phyloP scores from a whole-genome alignment of 2,329 filamentous ascomycete species.

The Calonectria ilicicola region DNA sequence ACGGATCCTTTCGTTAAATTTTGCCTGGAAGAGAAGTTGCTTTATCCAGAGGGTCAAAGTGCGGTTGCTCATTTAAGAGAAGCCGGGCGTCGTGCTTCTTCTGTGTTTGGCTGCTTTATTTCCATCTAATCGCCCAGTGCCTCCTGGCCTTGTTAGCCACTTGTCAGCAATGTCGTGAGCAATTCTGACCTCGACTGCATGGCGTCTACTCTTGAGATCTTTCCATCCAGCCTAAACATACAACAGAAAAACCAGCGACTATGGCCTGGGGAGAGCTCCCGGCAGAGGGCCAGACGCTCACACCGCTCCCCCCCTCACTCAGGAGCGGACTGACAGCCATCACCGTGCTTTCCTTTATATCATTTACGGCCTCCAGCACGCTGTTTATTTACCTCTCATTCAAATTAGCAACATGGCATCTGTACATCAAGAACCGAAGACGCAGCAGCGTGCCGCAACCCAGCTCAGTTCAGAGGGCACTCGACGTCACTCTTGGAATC shows the following conservation, averaged over 20 bases:
- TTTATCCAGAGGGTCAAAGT: not conserved
- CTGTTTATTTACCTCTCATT: slow-evolving; percentile 48
- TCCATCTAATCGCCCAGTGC: not conserved
- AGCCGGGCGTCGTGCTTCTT: not conserved
- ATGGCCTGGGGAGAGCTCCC: slow-evolving; percentile 42
- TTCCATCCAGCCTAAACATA: not conserved
- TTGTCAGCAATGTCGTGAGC: not conserved
- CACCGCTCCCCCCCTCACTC: slow-evolving; percentile 34
- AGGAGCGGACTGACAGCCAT: slow-evolving; percentile 46
- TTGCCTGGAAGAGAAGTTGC: slow-evolving; percentile 4
- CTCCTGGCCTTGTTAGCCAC: not conserved
- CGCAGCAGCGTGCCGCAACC: slow-evolving; percentile 19
- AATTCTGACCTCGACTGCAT: not conserved
- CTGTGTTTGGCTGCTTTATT: not conserved
- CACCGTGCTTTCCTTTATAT: slow-evolving; percentile 47
- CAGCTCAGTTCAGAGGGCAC: slow-evolving; percentile 35
- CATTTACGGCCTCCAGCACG: slow-evolving; percentile 43
- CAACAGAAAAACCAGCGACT: slow-evolving; percentile 6
- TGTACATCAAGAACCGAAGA: slow-evolving; percentile 33
- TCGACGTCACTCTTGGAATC: slow-evolving; percentile 51
- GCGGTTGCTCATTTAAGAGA: not conserved
- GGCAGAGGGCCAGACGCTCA: slow-evolving; percentile 38
- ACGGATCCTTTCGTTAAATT: slow-evolving; percentile 9
- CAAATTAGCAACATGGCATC: slow-evolving; percentile 46
- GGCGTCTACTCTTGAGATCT: not conserved